Base-by-base conservation (phyloP, 2,329 filamentous ascomycete species). In the Cladophialophora exuberans region DNA sequence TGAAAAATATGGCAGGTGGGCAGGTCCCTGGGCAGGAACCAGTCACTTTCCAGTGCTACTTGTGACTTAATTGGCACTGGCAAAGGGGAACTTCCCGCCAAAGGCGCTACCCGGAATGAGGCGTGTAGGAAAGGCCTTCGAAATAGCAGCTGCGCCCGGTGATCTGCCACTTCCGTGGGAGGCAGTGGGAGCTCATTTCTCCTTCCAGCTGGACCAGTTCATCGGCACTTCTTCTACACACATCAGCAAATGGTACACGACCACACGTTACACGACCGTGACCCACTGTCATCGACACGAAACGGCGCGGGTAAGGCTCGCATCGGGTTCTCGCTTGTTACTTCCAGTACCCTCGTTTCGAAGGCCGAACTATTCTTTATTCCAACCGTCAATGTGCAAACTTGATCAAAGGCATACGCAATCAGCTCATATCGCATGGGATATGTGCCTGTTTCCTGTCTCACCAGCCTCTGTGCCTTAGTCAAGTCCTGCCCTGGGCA, bases 261-360 rank as follows among this genome's bases (percentile, higher is more conserved):
- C 36, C 17, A 13, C 17, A n/a, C 13, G 48, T 51, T 22, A 28
- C 39, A 42, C 48, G 28, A 30, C 26, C 13, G 25, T 30, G 17
- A 36, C 26, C 36, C 48, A 43, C 48, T 18, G 9, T n/a, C 26
- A 35, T 22, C 25, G 42, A 22, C 35, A 35, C 51, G 31, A 42
- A 48, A 42, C 33, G 36, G 41, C 20, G 25, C 43, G 17, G 26
- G 35, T 18, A 54, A 48, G 51, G 44, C 51, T 54, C 43, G 51
- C 38, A 42, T 54, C 51, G 43, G 28, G 36, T 35, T 33, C 43
- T 54, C 51, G 51, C 51, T 54, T 45, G 51, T 42, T 35, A 30
- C 10, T 38, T 51, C 48, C 48, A 43, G 36, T 43, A 25, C 46
- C 10, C 38, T 42, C 18, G 17, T 42, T 42, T 18, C 39, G 26